Evolutionary conservation across 495 filamentous ascomycete species (phyloP), one percentile per base, ranked within the genome.

Genomic region (Podospora fimiseda): DNA sequence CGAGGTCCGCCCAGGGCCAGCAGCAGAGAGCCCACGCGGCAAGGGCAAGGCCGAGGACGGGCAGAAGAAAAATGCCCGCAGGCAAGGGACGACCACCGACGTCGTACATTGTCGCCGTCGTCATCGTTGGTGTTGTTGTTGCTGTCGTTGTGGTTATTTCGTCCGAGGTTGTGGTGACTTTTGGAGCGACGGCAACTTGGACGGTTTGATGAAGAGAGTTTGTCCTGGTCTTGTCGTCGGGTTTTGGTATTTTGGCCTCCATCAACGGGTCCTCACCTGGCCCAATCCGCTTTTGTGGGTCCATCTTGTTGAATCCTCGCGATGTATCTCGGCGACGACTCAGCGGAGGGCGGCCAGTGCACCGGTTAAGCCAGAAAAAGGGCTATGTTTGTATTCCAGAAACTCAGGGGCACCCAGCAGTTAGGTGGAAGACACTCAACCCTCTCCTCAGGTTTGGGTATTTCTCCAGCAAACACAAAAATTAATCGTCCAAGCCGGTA

Each of bases 161-260:
- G 36, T 11, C 8, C 37, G 37, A 15, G 16, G 36, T 14, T 36
- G 38, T 14, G 21, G 37, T 24, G 3, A 18, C 7, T 23, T 23
- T 33, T 11, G 38, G 16, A 18, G 1, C 15, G 38, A 18, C 23
- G 1, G 38, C 11, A 11, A 33, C 5, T 33, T 33, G 5, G 1
- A 18, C 22, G 19, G 6, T 13, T 1, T 23, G 9, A 11, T 19
- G 37, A 43, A 22, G 16, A 3, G 1, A 2, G 18, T 20, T 22
- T 15, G 39, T 24, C 53, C 48, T 51, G 23, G 15, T 56, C 36
- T 51, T 51, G 48, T 51, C 43, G 48, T 51, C 36, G 22, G 42
- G 48, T 23, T 47, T 51, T 18, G 30, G 30, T 14, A 11, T 24
- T 37, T n/a, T 0, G 20, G 19, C 8, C 48, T 0, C 36, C 13